Conservation (phyloP, 176 grass and related monocot species). For the Musa troglodytarum region DNA sequence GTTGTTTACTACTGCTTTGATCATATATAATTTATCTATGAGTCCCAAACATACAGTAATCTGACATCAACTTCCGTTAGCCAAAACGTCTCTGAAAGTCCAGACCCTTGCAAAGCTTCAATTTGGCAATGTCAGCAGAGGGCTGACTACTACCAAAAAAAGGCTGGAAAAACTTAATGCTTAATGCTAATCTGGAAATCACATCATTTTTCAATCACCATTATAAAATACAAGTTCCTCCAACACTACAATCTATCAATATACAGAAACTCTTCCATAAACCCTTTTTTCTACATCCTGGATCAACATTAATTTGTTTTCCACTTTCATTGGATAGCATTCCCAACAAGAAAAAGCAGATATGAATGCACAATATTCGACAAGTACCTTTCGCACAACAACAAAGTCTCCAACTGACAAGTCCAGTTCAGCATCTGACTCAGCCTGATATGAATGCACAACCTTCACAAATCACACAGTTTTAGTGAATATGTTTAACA, state of each 20-base stretch:
- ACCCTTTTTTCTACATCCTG: background rate
- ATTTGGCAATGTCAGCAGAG: background rate
- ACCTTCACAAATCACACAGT: constrained; percentile 36
- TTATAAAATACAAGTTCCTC: background rate
- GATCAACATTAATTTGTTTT: background rate
- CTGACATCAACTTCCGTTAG: background rate
- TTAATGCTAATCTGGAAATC: background rate
- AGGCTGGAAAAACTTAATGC: background rate
- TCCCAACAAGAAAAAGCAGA: background rate
- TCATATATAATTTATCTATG: background rate
- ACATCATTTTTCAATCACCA: background rate
- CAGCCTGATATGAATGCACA: constrained; percentile 64
- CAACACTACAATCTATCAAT: background rate
- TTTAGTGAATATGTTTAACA: background rate
- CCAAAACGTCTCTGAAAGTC: background rate
- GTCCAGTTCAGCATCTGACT: constrained; percentile 80
- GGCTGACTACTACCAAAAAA: background rate
- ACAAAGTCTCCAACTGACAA: constrained; percentile 77
- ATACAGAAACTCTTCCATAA: background rate
- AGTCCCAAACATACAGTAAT: background rate
- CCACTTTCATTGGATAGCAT: too few relatives aligned
- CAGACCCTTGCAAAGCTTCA: background rate
- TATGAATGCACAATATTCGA: background rate
- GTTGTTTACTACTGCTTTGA: background rate
- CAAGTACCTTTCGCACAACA: constrained; percentile 73